Evolutionary conservation across 164 flowering plant species (phyloP).

Genomic region (Cinnamomum chago): DNA sequence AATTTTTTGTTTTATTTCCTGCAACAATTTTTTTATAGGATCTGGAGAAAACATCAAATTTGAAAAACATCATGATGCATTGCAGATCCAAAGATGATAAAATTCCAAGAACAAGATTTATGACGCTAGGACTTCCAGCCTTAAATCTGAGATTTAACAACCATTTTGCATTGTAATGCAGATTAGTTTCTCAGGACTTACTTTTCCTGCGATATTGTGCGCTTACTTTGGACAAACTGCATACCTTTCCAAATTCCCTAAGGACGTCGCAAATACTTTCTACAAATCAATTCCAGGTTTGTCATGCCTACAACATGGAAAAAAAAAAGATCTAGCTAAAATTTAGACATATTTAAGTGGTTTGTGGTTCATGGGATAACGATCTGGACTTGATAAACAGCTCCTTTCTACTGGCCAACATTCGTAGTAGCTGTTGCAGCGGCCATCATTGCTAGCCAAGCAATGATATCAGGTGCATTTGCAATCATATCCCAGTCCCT

Average conservation of each 20-base stretch:
- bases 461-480: constrained; percentile 72
- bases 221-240: constrained; percentile 75
- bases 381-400: constrained; percentile 23
- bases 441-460: constrained; percentile 77
- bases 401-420: constrained; percentile 62
- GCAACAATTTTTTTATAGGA: no score
- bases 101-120: no score
- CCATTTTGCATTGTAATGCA: constrained; percentile 22
- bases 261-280: constrained; percentile 39
- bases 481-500: constrained; percentile 55
- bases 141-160: not conserved
- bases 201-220: constrained; percentile 44
- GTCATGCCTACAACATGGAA: not conserved
- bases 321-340: not conserved
- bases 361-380: constrained; percentile 1
- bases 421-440: constrained; percentile 65
- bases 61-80: no score
- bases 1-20: no score
- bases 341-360: not conserved
- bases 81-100: no score
- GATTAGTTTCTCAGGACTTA: constrained; percentile 50
- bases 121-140: no score
- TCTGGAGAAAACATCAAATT: no score
- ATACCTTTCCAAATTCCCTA: constrained; percentile 42
- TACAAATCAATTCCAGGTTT: constrained; percentile 53